Percentiles rank a stretch among this genome's conserved stretches.
These are phyloP conservation scores for Cryptococcus maquisensis DNA, from an alignment of 1,284 basidiomycete genomes.

Conservation along the genomic window DNA sequence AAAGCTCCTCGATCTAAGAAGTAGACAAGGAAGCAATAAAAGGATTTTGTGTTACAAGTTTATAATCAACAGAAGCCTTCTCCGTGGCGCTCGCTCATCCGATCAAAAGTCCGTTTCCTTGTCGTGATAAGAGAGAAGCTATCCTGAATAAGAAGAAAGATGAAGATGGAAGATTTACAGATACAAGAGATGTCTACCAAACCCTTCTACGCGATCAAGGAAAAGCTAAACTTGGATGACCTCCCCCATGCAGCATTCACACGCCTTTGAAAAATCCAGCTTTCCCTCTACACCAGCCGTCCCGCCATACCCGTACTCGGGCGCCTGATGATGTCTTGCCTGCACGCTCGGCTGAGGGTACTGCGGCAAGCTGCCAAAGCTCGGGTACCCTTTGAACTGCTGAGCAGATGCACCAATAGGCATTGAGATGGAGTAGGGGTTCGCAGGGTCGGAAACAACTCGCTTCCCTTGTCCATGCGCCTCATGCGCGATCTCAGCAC, in stretches of 20 bases:
- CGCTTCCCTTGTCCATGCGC: neutral
- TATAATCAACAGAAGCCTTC: neutral
- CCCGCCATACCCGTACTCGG: too few relatives aligned
- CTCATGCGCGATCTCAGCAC: too few relatives aligned
- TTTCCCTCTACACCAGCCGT: neutral
- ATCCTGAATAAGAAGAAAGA: neutral
- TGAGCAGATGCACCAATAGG: too few relatives aligned
- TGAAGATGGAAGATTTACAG: too few relatives aligned
- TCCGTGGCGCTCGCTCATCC: too few relatives aligned
- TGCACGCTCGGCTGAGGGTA: neutral
- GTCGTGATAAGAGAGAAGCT: neutral
- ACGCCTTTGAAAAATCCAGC: slow-evolving; percentile 9
- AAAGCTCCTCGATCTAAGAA: neutral
- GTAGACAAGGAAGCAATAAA: too few relatives aligned
- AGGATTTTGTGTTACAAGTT: too few relatives aligned
- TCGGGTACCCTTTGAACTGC: too few relatives aligned
- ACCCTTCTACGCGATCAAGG: too few relatives aligned
- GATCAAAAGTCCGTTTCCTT: neutral
- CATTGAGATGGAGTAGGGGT: too few relatives aligned
- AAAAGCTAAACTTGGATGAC: slow-evolving; percentile 5
- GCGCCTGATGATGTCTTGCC: neutral
- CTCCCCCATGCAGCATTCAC: slow-evolving; percentile 12
- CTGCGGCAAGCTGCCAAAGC: too few relatives aligned
- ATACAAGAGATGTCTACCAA: too few relatives aligned
- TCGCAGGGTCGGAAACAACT: slow-evolving; percentile 12